Evolutionary conservation across 2,329 filamentous ascomycete genomes (phyloP).

Genomic region (Hypomyces perniciosus): DNA sequence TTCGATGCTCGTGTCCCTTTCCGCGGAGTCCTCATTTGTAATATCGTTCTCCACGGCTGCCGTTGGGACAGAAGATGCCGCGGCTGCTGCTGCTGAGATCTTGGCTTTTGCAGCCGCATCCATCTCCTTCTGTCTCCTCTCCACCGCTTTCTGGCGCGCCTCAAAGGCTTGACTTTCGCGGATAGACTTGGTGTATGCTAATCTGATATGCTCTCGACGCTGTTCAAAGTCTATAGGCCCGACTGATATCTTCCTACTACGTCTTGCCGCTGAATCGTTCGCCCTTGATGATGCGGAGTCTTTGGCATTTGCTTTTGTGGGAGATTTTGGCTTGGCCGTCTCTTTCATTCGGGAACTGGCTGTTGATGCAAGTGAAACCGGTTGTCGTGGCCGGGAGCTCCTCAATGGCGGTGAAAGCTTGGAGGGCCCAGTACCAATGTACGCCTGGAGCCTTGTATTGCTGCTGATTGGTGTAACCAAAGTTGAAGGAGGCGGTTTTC

Average conservation of each 20-base stretch:
- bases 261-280: slow-evolving; percentile 28
- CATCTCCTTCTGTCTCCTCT: slow-evolving; percentile 42
- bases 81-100: slow-evolving; percentile 20
- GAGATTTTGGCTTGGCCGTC: slow-evolving; percentile 49
- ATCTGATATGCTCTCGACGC: slow-evolving; percentile 72
- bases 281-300: slow-evolving; percentile 25
- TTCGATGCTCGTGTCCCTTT: not conserved
- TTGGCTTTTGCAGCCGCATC: slow-evolving; percentile 41
- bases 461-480: slow-evolving; percentile 45
- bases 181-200: slow-evolving; percentile 80
- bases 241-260: slow-evolving; percentile 52
- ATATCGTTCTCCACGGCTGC: slow-evolving; percentile 2
- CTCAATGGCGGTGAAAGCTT: slow-evolving; percentile 73
- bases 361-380: slow-evolving; percentile 69
- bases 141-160: slow-evolving; percentile 46
- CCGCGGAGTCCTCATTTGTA: not conserved
- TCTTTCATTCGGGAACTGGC: slow-evolving; percentile 62
- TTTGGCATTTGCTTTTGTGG: slow-evolving; percentile 28
- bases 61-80: slow-evolving; percentile 5
- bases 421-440: slow-evolving; percentile 63
- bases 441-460: slow-evolving; percentile 61
- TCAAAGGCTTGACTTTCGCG: slow-evolving; percentile 62
- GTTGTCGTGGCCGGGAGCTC: slow-evolving; percentile 75
- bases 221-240: slow-evolving; percentile 81
- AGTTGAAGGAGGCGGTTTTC: slow-evolving; percentile 36